Evolutionary conservation across 768 basidiomycete genomes (phyloP), one percentile per base, ranked within the genome.

Genomic region (Mycena pura): DNA sequence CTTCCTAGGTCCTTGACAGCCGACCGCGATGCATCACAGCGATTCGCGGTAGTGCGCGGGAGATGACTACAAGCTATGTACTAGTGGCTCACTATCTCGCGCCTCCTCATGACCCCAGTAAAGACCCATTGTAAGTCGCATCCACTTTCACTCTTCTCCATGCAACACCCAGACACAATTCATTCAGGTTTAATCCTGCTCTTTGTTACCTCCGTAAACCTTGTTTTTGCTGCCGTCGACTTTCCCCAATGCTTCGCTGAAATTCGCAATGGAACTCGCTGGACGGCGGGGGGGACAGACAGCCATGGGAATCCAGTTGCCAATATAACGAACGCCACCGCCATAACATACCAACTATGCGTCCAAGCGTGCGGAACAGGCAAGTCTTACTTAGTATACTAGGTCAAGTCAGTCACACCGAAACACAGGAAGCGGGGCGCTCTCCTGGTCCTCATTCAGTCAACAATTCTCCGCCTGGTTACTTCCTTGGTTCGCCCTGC

Each of bases 401-500:
- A n/a, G n/a, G n/a, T n/a, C n/a, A n/a, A n/a, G n/a, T n/a, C n/a
- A n/a, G n/a, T n/a, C n/a, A n/a, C n/a, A n/a, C n/a, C n/a, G n/a
- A n/a, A n/a, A n/a, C 1, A 10, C 34, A 13, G 60, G 60, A 22
- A 24, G 40, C 0, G 61, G 61, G 32, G 22, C 61, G 19, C 57
- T 57, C 58, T 24, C 62, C 14, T 78, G 77, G 77, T 65, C 71
- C 1, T 51, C 65, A 8, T 78, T 78, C 61, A 75, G 73, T 7
- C 78, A 79, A 44, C 71, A 79, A 44, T 82, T 78, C 63, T 71
- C 74, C 9, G 64, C 80, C 0, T 84, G 82, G 83, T 69, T 84
- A 2, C 55, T 84, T 6, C 83, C 83, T 7, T 82, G 80, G 74
- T 74, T 84, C 13, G 80, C 82, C 1, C 61, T 84, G 8, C 69